phyloP scores from a whole-genome alignment of 2,329 filamentous ascomycete genomes.

The Paecilomyces formosus region DNA sequence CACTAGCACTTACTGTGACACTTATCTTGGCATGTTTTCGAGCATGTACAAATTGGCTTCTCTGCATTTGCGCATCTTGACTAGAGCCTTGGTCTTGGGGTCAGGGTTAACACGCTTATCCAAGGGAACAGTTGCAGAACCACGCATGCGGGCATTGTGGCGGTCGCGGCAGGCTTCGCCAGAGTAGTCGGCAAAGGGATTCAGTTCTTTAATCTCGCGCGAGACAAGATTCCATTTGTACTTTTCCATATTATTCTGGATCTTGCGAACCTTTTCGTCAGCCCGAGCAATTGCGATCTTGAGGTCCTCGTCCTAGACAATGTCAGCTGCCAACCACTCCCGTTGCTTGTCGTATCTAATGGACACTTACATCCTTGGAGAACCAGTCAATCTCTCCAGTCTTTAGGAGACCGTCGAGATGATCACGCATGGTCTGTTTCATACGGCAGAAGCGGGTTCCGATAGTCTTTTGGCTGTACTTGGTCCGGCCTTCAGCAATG shows the following conservation, averaged over 20 bases:
- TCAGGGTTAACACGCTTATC: conserved; percentile 20
- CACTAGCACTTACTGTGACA: neutral
- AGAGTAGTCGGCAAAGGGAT: conserved; percentile 36
- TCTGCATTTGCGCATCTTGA: neutral
- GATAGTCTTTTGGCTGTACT: conserved; percentile 42
- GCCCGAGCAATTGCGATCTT: conserved; percentile 31
- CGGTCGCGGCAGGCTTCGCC: conserved; percentile 40
- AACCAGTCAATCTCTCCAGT: conserved; percentile 45
- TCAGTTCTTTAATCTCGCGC: conserved; percentile 33
- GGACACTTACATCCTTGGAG: conserved; percentile 36
- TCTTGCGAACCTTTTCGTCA: conserved; percentile 27
- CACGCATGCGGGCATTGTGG: conserved; percentile 31
- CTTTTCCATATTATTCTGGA: conserved; percentile 30
- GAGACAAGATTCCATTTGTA: conserved; percentile 38
- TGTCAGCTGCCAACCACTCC: neutral
- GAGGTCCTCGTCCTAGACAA: conserved; percentile 37
- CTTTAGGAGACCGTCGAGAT: conserved; percentile 39
- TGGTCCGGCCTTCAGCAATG: conserved; percentile 31
- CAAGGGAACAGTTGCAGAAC: conserved; percentile 38
- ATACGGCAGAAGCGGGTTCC: conserved; percentile 41
- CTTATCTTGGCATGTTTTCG: neutral
- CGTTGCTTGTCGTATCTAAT: neutral
- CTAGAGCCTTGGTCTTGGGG: conserved; percentile 1
- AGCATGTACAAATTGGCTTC: neutral
- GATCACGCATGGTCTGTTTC: conserved; percentile 33